Evolutionary conservation across 75 land plant species (phyloP).

Genomic region (Sequoiadendron giganteum): DNA sequence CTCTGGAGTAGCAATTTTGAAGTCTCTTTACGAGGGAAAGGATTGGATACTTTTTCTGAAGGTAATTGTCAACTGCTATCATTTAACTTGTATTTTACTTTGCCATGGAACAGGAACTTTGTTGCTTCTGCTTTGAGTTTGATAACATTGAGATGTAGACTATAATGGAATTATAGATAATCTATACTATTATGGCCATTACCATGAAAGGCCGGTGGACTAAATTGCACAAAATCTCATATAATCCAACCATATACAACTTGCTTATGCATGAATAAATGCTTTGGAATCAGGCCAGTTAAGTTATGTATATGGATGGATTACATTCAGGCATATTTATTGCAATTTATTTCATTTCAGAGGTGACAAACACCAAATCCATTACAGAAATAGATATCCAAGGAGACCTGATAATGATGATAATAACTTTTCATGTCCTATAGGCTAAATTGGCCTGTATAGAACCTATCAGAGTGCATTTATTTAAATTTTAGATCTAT

Average conservation of each 20-base stretch:
- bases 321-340: neutral
- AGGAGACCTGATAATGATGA: neutral
- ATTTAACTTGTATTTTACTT: neutral
- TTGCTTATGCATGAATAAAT: neutral
- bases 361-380: neutral
- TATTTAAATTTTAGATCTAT: neutral
- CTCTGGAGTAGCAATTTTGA: constrained; percentile 7
- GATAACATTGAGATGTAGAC: neutral
- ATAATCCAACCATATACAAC: neutral
- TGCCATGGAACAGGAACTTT: neutral
- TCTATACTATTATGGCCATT: neutral
- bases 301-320: neutral
- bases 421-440: neutral
- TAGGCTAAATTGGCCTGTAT: neutral
- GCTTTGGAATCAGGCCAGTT: neutral
- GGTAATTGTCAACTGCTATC: constrained; percentile 27
- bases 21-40: constrained; percentile 35
- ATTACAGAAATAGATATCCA: neutral
- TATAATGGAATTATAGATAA: neutral
- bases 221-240: neutral
- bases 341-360: neutral
- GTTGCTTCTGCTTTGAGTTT: neutral
- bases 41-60: constrained; percentile 52
- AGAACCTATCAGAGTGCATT: neutral
- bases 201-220: neutral